phyloP scores from a whole-genome alignment of 2,329 filamentous ascomycete species.

The Albophoma yamanashiensis region DNA sequence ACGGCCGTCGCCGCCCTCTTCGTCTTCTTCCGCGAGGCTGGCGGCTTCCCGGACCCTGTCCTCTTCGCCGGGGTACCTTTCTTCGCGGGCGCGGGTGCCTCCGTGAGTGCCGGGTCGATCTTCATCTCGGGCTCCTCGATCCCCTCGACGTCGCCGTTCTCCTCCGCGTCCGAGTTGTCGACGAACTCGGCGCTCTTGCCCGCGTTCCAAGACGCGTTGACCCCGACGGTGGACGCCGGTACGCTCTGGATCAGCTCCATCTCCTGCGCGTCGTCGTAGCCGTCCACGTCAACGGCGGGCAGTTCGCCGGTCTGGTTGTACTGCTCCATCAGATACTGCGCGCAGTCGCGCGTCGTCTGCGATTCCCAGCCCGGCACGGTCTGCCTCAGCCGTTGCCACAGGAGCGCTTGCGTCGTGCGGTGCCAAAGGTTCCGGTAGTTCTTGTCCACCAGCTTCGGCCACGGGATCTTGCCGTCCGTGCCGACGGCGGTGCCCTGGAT shows the following conservation, averaged over 20 bases:
- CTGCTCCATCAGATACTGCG: constrained; percentile 21
- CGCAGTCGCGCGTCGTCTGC: constrained; percentile 22
- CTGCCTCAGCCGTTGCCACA: constrained; percentile 28
- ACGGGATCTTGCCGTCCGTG: constrained; percentile 37
- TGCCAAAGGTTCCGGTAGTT: constrained; percentile 27
- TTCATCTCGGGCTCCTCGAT: constrained; percentile 16
- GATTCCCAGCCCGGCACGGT: constrained; percentile 19
- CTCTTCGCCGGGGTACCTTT: constrained; percentile 16
- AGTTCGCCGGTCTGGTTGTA: constrained; percentile 22
- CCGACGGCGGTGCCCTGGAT: constrained; percentile 29
- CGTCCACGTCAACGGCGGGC: constrained; percentile 19
- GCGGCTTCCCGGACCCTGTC: constrained; percentile 10
- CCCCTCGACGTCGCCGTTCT: constrained; percentile 6
- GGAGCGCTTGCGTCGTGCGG: constrained; percentile 23
- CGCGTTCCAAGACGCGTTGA: not conserved
- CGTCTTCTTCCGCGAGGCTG: constrained; percentile 10
- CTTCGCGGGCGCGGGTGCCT: constrained; percentile 9
- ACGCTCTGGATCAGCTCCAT: constrained; percentile 17
- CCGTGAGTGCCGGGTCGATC: constrained; percentile 20
- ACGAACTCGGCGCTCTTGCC: constrained; percentile 17
- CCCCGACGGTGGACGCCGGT: not conserved
- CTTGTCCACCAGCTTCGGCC: constrained; percentile 32
- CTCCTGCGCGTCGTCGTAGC: constrained; percentile 21
- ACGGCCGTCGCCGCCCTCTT: constrained; percentile 12
- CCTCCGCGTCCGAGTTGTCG: constrained; percentile 18